Conservation (phyloP, 805 yeast species). For the Candida cerambycidarum region DNA sequence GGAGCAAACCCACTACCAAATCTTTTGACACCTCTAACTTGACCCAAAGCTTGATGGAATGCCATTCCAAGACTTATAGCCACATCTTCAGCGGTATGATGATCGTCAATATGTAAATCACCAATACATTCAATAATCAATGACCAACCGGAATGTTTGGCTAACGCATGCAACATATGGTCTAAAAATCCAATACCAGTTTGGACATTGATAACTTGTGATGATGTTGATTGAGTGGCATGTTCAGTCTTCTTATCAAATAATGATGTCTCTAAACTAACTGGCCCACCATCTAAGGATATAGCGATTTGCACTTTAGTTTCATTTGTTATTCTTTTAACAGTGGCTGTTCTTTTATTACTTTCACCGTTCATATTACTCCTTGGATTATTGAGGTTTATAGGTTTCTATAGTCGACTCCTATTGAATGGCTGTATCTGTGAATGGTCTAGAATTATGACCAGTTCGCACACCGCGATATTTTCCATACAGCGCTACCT, state of each 20-base stretch:
- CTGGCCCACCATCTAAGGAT: constrained; percentile 81
- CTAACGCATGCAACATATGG: constrained; percentile 96
- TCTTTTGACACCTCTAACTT: constrained; percentile 84
- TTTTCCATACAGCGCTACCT: too few relatives aligned
- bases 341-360: constrained; percentile 36
- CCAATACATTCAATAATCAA: constrained; percentile 86
- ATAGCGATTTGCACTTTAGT: constrained; percentile 87
- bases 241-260: constrained; percentile 44
- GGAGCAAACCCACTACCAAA: constrained; percentile 96
- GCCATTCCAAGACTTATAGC: constrained; percentile 91
- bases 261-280: constrained; percentile 61
- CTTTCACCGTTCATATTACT: too few relatives aligned
- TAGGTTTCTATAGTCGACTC: too few relatives aligned
- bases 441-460: neutral
- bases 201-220: constrained; percentile 76
- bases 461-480: too few relatives aligned
- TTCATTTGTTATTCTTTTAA: constrained; percentile 83
- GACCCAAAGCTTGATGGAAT: constrained; percentile 86
- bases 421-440: too few relatives aligned
- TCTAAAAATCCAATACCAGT: constrained; percentile 95
- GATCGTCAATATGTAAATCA: constrained; percentile 94
- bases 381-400: too few relatives aligned
- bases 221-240: constrained; percentile 67
- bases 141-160: constrained; percentile 97
- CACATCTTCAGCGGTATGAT: constrained; percentile 94